Evolutionary conservation across 1,139 yeast species (phyloP).

Genomic region (Williopsis jadinii): DNA sequence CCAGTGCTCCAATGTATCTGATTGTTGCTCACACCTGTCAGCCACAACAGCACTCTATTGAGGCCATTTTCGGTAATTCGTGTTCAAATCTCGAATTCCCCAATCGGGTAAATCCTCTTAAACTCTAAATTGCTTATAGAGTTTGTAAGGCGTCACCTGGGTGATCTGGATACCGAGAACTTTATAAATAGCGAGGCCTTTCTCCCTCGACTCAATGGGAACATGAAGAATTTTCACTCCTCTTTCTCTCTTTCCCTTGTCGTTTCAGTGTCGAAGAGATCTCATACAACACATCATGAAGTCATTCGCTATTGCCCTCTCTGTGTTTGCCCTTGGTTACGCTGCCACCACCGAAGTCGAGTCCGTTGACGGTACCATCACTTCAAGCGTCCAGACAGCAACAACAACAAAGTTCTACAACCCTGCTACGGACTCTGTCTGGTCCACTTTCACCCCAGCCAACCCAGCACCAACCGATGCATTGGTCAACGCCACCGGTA

Average conservation of each 20-base stretch:
- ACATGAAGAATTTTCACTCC: not conserved
- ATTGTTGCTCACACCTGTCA: too few species aligned
- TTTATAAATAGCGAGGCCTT: too few species aligned
- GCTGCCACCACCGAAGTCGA: not conserved
- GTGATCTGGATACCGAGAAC: too few species aligned
- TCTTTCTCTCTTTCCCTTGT: not conserved
- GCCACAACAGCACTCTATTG: too few species aligned
- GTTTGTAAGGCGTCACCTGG: too few species aligned
- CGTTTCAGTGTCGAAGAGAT: not conserved
- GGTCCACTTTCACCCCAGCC: conserved; percentile 29
- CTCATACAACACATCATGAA: not conserved
- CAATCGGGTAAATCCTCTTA: too few species aligned
- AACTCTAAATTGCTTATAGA: too few species aligned
- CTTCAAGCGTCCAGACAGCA: not conserved
- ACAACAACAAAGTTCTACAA: not conserved
- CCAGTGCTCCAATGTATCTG: too few species aligned
- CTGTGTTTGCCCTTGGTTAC: not conserved
- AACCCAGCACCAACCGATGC: conserved; percentile 30
- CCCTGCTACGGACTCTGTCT: not conserved
- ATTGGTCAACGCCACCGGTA: conserved; percentile 23
- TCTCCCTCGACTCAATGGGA: too few species aligned
- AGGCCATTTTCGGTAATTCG: too few species aligned
- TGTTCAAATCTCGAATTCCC: too few species aligned
- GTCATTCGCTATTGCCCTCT: not conserved
- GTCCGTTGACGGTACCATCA: not conserved